Percentiles rank a stretch among this genome's conserved stretches.
Conservation (phyloP, 2,329 filamentous ascomycete species). For the Aspergillus oerlinghausenensis region DNA sequence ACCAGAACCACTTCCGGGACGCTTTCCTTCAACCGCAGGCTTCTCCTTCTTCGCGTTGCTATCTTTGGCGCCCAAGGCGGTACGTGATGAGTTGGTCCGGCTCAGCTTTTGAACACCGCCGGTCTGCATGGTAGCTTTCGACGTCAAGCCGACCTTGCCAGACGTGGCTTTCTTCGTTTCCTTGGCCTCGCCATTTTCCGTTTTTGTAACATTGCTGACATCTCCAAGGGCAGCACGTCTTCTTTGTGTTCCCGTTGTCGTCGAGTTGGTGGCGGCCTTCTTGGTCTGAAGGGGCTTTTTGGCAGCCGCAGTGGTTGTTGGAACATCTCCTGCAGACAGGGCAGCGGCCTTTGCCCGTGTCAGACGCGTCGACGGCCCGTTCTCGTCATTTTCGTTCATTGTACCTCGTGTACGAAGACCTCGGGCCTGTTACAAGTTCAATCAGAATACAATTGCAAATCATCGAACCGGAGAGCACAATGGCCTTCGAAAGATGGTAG, state of each 20-base stretch:
- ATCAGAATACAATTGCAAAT: slow-evolving; percentile 16
- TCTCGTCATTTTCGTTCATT: slow-evolving; percentile 94
- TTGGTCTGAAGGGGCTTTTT: slow-evolving; percentile 67
- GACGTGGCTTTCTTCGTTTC: slow-evolving; percentile 69
- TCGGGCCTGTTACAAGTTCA: slow-evolving; percentile 57
- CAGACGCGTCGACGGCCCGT: slow-evolving; percentile 71
- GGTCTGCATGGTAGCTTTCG: slow-evolving; percentile 71
- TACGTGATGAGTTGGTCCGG: slow-evolving; percentile 56
- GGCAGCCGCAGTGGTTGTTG: slow-evolving; percentile 56
- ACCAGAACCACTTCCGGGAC: slow-evolving; percentile 67
- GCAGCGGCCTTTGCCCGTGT: slow-evolving; percentile 90
- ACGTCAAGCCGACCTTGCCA: slow-evolving; percentile 64
- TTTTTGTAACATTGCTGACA: slow-evolving; percentile 88
- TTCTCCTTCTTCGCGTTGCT: slow-evolving; percentile 65
- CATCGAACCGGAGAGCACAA: slow-evolving; percentile 4
- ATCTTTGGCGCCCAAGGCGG: slow-evolving; percentile 63
- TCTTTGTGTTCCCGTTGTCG: slow-evolving; percentile 51
- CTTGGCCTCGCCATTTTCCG: slow-evolving; percentile 50
- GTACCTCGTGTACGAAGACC: slow-evolving; percentile 68
- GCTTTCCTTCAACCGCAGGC: slow-evolving; percentile 60
- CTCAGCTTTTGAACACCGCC: slow-evolving; percentile 75
- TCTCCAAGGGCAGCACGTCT: slow-evolving; percentile 86
- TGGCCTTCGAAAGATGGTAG: slow-evolving; percentile 7
- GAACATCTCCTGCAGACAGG: slow-evolving; percentile 41
- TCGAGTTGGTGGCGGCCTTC: slow-evolving; percentile 51